Percentiles rank a stretch among this genome's conserved stretches.
phyloP scores from a whole-genome alignment of 2,329 filamentous ascomycete species.

The Trichoderma gracile region DNA sequence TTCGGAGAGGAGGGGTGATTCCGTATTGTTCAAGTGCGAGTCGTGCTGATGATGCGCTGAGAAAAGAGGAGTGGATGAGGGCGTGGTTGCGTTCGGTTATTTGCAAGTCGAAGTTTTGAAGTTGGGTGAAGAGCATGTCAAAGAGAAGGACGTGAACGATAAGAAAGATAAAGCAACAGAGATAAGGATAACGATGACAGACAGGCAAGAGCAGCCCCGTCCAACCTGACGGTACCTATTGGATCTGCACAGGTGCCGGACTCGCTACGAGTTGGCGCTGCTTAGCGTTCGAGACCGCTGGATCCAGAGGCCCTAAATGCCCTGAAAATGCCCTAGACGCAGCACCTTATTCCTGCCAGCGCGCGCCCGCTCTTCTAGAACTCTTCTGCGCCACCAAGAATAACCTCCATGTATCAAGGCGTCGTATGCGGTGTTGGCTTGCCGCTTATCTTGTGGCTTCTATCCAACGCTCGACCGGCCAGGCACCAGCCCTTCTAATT shows the following conservation, averaged over 20 bases:
- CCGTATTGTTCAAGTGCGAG: too few relatives aligned
- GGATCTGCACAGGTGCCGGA: conserved; percentile 4
- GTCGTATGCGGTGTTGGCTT: neutral
- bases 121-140: too few relatives aligned
- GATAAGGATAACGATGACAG: conserved; percentile 7
- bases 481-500: conserved; percentile 9
- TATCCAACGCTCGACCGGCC: neutral
- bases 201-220: neutral
- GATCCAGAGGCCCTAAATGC: neutral
- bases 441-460: neutral
- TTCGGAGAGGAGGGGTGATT: neutral
- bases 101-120: too few relatives aligned
- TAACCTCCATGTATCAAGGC: too few relatives aligned
- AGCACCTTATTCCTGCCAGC: conserved; percentile 13
- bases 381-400: neutral
- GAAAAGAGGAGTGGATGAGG: too few relatives aligned
- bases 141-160: neutral
- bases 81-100: too few relatives aligned
- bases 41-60: too few relatives aligned
- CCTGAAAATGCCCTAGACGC: conserved; percentile 2
- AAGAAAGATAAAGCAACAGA: neutral
- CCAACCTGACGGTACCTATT: neutral
- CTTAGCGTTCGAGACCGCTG: neutral
- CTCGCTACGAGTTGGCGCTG: neutral
- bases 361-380: conserved; percentile 19